Conservation (phyloP, 805 yeast species). For the Suhomyces sp. region DNA sequence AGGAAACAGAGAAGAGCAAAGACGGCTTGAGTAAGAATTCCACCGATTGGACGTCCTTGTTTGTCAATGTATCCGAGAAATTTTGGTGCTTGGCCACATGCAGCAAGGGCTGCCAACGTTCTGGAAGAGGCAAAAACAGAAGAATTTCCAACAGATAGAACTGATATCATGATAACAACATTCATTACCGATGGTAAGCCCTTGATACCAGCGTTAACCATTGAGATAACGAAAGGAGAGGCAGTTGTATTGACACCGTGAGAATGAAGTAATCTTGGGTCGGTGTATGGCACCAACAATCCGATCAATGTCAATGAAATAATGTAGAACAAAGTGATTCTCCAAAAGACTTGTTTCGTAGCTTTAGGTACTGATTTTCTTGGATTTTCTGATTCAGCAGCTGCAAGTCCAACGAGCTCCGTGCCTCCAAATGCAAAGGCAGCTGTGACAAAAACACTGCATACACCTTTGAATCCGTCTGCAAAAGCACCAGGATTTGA, state of each 20-base stretch:
- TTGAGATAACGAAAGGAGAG: conserved; percentile 74
- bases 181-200: conserved; percentile 70
- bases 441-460: conserved; percentile 69
- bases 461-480: conserved; percentile 64
- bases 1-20: conserved; percentile 62
- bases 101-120: conserved; percentile 64
- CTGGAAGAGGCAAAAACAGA: conserved; percentile 70
- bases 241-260: conserved; percentile 57
- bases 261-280: conserved; percentile 46
- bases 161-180: conserved; percentile 65
- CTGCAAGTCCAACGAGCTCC: conserved; percentile 70
- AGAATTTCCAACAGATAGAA: conserved; percentile 75
- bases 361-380: conserved; percentile 66
- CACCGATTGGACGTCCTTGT: conserved; percentile 77
- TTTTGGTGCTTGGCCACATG: conserved; percentile 62
- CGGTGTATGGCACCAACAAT: conserved; percentile 66
- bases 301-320: conserved; percentile 52
- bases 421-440: conserved; percentile 76
- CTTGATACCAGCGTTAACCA: conserved; percentile 59
- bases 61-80: conserved; percentile 68
- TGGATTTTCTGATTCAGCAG: conserved; percentile 74
- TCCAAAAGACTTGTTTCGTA: conserved; percentile 79
- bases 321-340: conserved; percentile 70
- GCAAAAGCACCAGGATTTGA: conserved; percentile 67
- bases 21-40: conserved; percentile 49